Base-by-base conservation (phyloP, 1,139 yeast species). In the Lodderomyces margitis region DNA sequence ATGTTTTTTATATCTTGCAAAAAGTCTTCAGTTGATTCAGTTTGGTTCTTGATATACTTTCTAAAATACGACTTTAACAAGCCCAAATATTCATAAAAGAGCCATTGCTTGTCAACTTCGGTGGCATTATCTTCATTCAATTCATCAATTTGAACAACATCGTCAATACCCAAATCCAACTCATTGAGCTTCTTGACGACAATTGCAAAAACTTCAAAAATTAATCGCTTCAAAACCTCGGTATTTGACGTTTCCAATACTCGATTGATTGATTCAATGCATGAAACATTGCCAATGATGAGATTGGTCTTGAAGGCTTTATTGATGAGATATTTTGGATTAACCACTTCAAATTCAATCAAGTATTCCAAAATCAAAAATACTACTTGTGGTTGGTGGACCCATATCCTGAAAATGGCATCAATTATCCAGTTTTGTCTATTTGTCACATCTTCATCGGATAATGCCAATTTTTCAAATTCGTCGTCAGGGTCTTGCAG, bases 341-440 rank as follows among this genome's bases (percentile, higher is more conserved):
- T 57, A 37, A 81, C 55, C 20, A 82, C 62, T 19, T 67, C 75
- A 49, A 70, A 72, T 43, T 75, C 80, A 47, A 76, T 75, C 55
- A 83, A 74, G 47, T 76, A 79, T 53, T 81, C 88, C 52, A 85
- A 68, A 14, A 87, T 80, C 51, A 87, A 70, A 49, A 78, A 83
- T 2, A 88, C 91, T 44, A 85, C 86, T 61, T 88, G 87, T 0
- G 95, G 92, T 54, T 86, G 88, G 46, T 78, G 78, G 41, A 78
- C 73, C 96, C 97, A 89, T 54, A 83, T 80, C 47, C 87, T 71
- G 48, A 87, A 65, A 9, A 86, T 80, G 2, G 89, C 75, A 41
- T 82, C 83, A 39, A 87, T 73, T 21, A 82, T 72, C 76, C 65
- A 61, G 33, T 57, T 57, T 56, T 71, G 71, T 39, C 68, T 57